phyloP scores from a whole-genome alignment of 345 rosid species.

The Eucalyptus lansdowneana region DNA sequence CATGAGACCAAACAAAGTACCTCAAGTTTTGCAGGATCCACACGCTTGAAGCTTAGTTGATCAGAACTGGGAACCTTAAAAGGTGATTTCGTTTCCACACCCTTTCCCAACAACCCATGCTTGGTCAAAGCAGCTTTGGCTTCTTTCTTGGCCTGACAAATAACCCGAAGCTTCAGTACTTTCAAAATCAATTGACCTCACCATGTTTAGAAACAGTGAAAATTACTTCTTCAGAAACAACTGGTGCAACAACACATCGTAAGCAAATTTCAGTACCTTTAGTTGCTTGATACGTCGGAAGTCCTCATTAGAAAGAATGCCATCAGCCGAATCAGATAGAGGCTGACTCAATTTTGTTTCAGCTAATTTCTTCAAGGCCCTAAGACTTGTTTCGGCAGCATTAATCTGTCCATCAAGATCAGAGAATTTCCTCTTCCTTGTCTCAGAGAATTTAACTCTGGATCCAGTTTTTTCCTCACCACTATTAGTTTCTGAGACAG shows the following conservation, averaged over 20 bases:
- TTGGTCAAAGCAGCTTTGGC: constrained; percentile 49
- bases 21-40: constrained; percentile 76
- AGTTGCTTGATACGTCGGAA: constrained; percentile 76
- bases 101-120: constrained; percentile 42
- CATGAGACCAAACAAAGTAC: neutral
- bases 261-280: constrained; percentile 27
- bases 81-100: neutral
- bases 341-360: constrained; percentile 26
- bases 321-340: constrained; percentile 35
- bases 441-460: constrained; percentile 11
- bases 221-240: neutral
- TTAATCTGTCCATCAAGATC: constrained; percentile 61
- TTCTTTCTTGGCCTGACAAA: constrained; percentile 56
- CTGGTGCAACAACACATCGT: neutral
- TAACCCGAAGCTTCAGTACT: neutral
- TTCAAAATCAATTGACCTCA: neutral
- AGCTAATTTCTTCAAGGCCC: constrained; percentile 74
- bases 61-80: constrained; percentile 66
- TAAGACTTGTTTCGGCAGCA: constrained; percentile 77
- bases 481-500: neutral
- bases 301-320: constrained; percentile 89
- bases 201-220: neutral
- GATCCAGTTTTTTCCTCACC: neutral
- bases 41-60: constrained; percentile 63
- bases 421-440: constrained; percentile 54